These are phyloP conservation scores for Citropsis articulata DNA, from an alignment of 345 rosid species.

Conservation along the genomic window DNA sequence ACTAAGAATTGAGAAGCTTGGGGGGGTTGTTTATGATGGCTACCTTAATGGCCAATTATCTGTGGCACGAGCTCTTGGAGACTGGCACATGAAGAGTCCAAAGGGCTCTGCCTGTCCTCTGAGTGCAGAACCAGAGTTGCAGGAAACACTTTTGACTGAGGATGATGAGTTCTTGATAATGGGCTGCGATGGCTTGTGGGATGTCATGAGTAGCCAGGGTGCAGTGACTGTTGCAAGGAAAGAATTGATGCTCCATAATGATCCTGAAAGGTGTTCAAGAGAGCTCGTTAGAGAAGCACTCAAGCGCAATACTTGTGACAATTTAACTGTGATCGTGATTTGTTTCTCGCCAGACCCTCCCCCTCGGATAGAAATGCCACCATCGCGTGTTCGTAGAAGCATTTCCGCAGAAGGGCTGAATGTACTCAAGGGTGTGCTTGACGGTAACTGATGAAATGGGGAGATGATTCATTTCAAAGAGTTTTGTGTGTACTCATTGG, in stretches of 20 bases:
- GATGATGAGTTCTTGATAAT: conserved; percentile 96
- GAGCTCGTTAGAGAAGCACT: conserved; percentile 91
- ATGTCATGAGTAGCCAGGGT: conserved; percentile 96
- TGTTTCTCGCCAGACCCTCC: conserved; percentile 91
- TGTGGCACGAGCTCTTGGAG: conserved; percentile 95
- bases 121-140: conserved; percentile 88
- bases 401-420: conserved; percentile 89
- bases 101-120: conserved; percentile 85
- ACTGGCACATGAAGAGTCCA: conserved; percentile 98
- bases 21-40: conserved; percentile 92
- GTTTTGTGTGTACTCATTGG: background rate
- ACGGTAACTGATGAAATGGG: conserved; percentile 45
- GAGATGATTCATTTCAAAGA: background rate
- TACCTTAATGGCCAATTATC: conserved; percentile 97
- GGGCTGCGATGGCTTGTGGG: conserved; percentile 99
- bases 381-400: conserved; percentile 64
- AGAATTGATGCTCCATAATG: conserved; percentile 88
- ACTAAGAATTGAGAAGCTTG: conserved; percentile 82
- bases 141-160: conserved; percentile 58
- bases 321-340: conserved; percentile 72
- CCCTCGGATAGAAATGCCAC: conserved; percentile 69
- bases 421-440: conserved; percentile 78
- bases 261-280: conserved; percentile 90
- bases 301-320: conserved; percentile 74
- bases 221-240: conserved; percentile 83